phyloP scores from a whole-genome alignment of 2,329 filamentous ascomycete genomes.

The Cytospora schulzeri region DNA sequence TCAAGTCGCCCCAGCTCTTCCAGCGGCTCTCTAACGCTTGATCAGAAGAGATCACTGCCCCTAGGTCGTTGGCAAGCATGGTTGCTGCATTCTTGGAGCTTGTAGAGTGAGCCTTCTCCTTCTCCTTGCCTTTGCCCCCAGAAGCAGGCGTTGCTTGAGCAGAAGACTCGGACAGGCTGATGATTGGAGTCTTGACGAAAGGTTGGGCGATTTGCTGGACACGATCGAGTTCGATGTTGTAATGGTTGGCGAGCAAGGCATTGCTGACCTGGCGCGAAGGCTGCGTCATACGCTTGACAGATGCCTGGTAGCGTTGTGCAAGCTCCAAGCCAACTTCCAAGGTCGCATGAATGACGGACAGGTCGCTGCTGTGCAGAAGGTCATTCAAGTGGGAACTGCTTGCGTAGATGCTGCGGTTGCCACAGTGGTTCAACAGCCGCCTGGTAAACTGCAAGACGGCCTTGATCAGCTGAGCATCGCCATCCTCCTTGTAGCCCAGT shows the following conservation, averaged over 20 bases:
- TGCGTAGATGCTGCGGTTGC: conserved; percentile 92
- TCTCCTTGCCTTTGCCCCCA: conserved; percentile 77
- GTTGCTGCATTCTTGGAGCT: conserved; percentile 53
- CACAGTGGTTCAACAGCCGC: conserved; percentile 89
- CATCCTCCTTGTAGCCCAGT: conserved; percentile 70
- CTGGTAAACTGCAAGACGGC: conserved; percentile 82
- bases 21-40: conserved; percentile 54
- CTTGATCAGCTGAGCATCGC: conserved; percentile 79
- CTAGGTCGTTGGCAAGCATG: conserved; percentile 82
- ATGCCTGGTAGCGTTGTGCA: conserved; percentile 89
- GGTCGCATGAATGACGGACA: conserved; percentile 75
- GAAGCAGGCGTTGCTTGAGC: conserved; percentile 58
- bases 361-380: conserved; percentile 83
- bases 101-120: conserved; percentile 63
- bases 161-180: conserved; percentile 52
- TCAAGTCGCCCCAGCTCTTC: conserved; percentile 80
- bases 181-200: conserved; percentile 71
- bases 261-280: conserved; percentile 68
- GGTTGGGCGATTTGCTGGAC: conserved; percentile 82
- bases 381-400: conserved; percentile 90
- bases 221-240: conserved; percentile 75
- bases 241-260: conserved; percentile 81
- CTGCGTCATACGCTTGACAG: conserved; percentile 74
- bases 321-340: conserved; percentile 82
- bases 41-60: conserved; percentile 68